Evolutionary conservation across 495 filamentous ascomycete genomes (phyloP), one percentile per base, ranked within the genome.

Genomic region (Podospora bellae-mahoneyi): DNA sequence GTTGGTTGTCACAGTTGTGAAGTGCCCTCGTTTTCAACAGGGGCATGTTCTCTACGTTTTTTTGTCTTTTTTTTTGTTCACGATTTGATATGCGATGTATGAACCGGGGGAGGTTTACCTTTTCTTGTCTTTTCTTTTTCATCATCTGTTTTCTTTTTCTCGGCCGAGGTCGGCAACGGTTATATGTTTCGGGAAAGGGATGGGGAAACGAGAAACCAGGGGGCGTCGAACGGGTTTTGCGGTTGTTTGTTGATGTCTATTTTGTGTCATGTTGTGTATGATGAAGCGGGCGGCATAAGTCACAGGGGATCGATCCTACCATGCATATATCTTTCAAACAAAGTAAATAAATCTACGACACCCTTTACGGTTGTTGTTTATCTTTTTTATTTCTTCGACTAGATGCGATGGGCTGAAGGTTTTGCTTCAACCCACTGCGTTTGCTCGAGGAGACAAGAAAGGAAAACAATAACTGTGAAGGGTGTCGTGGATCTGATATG

Each of bases 1-100:
- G 30, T 44, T 66, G 34, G 19, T 13, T 62, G 48, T 23, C 23
- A 23, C 23, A 23, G 56, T 39, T 48, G 62, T 65, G 61, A 4
- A 34, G 4, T 18, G 39, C 9, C 39, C 9, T 13, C 39, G 5
- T 48, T 48, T 48, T 48, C 39, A 48, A 48, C 39, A 48, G 39
- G 39, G 39, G 39, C 39, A 48, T 16, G 39, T 48, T 48, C 7
- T 48, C 39, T 48, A 48, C 39, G 39, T 39, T 39, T 39, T 39
- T 39, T 39, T 39, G 5, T 23, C 30, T 32, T 32, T 32, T 32
- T 32, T 32, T 32, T 7, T 7, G 4, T 32, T 13, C 5, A 48
- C 39, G 39, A 48, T 48, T 48, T 48, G 39, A 55, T 39, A 64
- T 23, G 62, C 32, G 3, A 32, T 32, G 30, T 32, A 5, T 5